Base-by-base conservation (phyloP, 106 monocot species). In the Agapanthus africanus region DNA sequence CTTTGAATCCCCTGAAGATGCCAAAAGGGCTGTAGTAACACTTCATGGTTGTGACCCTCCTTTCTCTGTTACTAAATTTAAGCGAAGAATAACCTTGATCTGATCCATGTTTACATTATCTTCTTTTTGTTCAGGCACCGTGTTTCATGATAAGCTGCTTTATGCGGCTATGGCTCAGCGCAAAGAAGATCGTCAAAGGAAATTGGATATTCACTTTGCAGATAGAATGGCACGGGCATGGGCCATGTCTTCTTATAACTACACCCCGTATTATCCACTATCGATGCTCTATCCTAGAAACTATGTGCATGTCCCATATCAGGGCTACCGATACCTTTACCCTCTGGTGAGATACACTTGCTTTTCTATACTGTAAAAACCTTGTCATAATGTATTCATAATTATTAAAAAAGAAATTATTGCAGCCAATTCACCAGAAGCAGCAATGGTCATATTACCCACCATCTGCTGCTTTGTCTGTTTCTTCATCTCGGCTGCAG, bases 1-100 rank as follows among this genome's bases (percentile, higher is more conserved):
- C 56, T 87, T 84, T 72, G 75, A 76, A 16, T 62, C 75, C 23
- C 42, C 36, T 40, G 67, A 75, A 47, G 91, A 81, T 37, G 87
- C 87, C 40, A 66, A 34, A 9, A 77, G 52, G 15, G 91, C 87
- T 66, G 60, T 91, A 32, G 31, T 31, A 0, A 65, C 52, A 57
- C 66, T 82, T 22, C 70, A 91, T 71, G 87, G 91, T 87, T 6
- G 18, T 27, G 28, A 36, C 36, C 2, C 21, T 34, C 16, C 13
- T 15, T 15, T 15, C 1, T 47, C 19, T 47, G 21, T 22, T 0
- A 16, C 9, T 57, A 57, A 57, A 8, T 26, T 26, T n/a, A 16
- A 16, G 56, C 22, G 21, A n/a, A n/a, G n/a, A 11, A 9, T 11
- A 2, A 23, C 25, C 38, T 10, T n/a, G n/a, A n/a, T n/a, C n/a